Percentiles rank a stretch among this genome's conserved stretches.
These are phyloP conservation scores for Phytophthora podocarpi DNA, from an alignment of 352 stramenopile genomes.

Conservation along the genomic window DNA sequence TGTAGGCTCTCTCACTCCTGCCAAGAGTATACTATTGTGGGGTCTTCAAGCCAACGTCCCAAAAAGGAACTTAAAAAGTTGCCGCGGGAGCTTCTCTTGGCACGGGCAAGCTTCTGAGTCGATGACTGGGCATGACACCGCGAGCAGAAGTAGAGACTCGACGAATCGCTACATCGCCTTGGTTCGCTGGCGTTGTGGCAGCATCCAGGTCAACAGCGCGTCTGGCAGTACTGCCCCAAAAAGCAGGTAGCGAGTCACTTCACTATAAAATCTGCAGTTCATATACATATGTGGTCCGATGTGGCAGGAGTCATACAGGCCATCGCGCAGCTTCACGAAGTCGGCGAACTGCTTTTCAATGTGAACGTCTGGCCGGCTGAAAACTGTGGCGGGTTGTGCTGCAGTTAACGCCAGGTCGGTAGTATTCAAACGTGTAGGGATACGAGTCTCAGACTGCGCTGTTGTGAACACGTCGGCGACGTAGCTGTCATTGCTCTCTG, in stretches of 20 bases:
- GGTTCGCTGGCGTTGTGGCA: constrained; percentile 12
- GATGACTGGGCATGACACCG: neutral
- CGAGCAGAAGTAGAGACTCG: constrained; percentile 15
- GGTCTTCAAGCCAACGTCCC: constrained; percentile 1
- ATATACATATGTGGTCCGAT: constrained; percentile 11
- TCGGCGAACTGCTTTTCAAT: constrained; percentile 30
- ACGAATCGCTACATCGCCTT: constrained; percentile 23
- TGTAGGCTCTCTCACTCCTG: too few species aligned
- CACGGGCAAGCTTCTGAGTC: constrained; percentile 18
- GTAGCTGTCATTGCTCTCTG: constrained; percentile 7
- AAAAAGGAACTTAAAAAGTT: constrained; percentile 18
- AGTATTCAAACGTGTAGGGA: constrained; percentile 2
- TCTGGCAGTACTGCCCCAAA: constrained; percentile 22
- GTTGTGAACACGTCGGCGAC: constrained; percentile 21
- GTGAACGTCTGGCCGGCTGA: too few species aligned
- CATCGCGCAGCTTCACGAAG: constrained; percentile 41
- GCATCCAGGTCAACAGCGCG: constrained; percentile 9
- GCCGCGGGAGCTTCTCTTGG: constrained; percentile 19
- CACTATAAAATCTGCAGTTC: constrained; percentile 39
- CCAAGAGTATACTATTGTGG: too few species aligned
- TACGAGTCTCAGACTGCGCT: constrained; percentile 13
- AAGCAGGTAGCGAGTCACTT: constrained; percentile 34
- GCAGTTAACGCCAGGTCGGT: neutral
- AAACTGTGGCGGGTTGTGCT: too few species aligned
- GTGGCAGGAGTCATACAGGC: constrained; percentile 24